Conservation (phyloP, 805 yeast genomes). For the Candida pseudoglaebosa region DNA sequence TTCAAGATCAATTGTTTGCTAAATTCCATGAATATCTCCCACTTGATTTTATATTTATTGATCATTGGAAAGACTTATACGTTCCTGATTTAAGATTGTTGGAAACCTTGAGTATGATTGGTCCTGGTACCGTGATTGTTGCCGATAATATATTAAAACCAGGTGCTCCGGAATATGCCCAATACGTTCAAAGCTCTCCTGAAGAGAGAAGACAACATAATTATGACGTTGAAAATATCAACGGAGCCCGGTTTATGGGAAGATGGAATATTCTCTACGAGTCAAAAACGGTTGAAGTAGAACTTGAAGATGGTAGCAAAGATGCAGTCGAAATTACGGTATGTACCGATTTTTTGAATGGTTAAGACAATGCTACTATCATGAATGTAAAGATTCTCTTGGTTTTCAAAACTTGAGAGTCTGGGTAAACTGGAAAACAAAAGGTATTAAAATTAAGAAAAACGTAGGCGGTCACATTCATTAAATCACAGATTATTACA, state of each 20-base stretch:
- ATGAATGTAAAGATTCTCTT: not conserved
- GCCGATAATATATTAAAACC: slow-evolving; percentile 36
- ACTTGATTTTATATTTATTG: slow-evolving; percentile 36
- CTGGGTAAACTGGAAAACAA: not conserved
- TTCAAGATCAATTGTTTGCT: slow-evolving; percentile 15
- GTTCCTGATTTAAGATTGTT: slow-evolving; percentile 40
- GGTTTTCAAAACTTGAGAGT: too few species aligned
- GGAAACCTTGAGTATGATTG: slow-evolving; percentile 36
- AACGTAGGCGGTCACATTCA: too few species aligned
- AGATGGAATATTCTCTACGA: slow-evolving; percentile 42
- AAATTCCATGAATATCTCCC: slow-evolving; percentile 12
- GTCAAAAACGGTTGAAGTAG: slow-evolving; percentile 20
- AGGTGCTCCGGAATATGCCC: slow-evolving; percentile 37
- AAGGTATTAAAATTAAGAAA: too few species aligned
- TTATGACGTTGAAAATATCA: slow-evolving; percentile 17
- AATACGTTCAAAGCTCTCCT: slow-evolving; percentile 36
- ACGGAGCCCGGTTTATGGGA: slow-evolving; percentile 28
- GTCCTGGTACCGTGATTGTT: slow-evolving; percentile 34
- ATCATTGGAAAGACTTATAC: slow-evolving; percentile 36
- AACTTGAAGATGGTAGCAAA: slow-evolving; percentile 9
- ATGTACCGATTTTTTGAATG: slow-evolving; percentile 26
- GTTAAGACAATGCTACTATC: slow-evolving; percentile 9
- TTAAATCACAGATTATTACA: too few species aligned
- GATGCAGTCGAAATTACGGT: slow-evolving; percentile 32
- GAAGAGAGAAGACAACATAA: slow-evolving; percentile 31